Percentiles rank a stretch among this genome's conserved stretches.
phyloP scores from a whole-genome alignment of 2,329 filamentous ascomycete species.

The Fusarium transvaalense region DNA sequence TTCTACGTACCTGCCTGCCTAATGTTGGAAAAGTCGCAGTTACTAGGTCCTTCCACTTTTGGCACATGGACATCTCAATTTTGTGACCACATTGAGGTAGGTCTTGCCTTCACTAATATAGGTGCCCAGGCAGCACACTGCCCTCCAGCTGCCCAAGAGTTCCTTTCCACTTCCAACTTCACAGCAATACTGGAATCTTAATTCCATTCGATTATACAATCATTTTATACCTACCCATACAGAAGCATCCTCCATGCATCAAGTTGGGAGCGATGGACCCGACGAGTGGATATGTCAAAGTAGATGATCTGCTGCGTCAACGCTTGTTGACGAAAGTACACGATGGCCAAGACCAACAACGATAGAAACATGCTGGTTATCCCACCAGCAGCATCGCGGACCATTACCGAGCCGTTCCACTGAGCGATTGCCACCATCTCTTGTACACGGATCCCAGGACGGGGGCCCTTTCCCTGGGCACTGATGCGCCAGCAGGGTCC shows the following conservation, averaged over 20 bases:
- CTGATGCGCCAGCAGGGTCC: constrained; percentile 68
- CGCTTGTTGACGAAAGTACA: constrained; percentile 27
- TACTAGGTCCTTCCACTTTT: not conserved
- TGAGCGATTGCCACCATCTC: constrained; percentile 74
- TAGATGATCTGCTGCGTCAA: constrained; percentile 28
- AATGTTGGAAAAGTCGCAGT: not conserved
- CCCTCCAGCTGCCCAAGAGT: not conserved
- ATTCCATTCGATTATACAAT: not conserved
- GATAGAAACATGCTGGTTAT: constrained; percentile 44
- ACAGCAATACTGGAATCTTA: not conserved
- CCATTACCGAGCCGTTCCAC: constrained; percentile 72
- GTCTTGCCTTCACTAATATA: not conserved
- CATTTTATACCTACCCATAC: constrained; percentile 2
- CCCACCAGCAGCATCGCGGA: constrained; percentile 62
- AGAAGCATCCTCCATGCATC: not conserved
- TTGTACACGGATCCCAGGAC: constrained; percentile 72
- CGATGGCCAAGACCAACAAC: constrained; percentile 30
- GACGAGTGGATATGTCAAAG: constrained; percentile 21
- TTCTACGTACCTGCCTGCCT: too few relatives aligned
- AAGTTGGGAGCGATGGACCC: constrained; percentile 28
- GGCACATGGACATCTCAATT: too few relatives aligned
- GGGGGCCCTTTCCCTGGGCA: constrained; percentile 69
- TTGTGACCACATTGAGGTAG: not conserved
- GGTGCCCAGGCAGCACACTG: not conserved
- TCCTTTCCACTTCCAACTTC: not conserved